Base-by-base conservation (phyloP, 768 basidiomycete genomes). In the Kwoniella europaea region DNA sequence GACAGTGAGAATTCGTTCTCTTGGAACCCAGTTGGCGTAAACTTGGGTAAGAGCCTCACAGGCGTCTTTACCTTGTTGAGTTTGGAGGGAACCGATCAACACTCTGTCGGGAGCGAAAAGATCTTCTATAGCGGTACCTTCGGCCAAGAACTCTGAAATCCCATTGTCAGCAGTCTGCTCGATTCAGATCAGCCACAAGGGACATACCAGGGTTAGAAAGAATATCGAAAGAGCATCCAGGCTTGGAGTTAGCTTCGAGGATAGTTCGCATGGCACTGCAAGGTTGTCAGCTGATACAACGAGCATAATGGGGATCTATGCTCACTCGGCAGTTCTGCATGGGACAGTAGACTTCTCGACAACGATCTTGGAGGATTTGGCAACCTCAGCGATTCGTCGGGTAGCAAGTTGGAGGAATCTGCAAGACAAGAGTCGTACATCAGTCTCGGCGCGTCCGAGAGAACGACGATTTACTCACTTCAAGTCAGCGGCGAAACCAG, bases 341-440 rank as follows among this genome's bases (percentile, higher is more conserved):
- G 97, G 97, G 10, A 99, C 97, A 4, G 97, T 99, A 16, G 96
- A 98, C 85, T 99, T 99, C 83, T 99, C 97, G 71, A 99, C 95
- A 64, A 99, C 97, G 78, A 99, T 98, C 87, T 99, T 99, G 83
- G 89, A 91, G 1, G 91, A 90, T 24, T 86, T 91, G 58, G 97
- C 93, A 68, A 98, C 91, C 55, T 88, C 89, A 54, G 97, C 97
- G 75, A 99, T 98, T 76, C 91, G 92, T 76, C 97, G 93, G 35
- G 97, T 99, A 63, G 96, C 97, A 41, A 91, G 89, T 82, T 99
- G 97, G 73, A 99, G 92, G 85, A 96, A 98, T 87, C 96, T 98
- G 35, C 35, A 35, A 35, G 7, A 35, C 35, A 35, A 35, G 6
- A 35, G 35, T 35, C 1, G 24, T 59, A 5, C 9, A 59, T 29